These are phyloP conservation scores for Monosporascus sp. DNA, from an alignment of 2,329 filamentous ascomycete genomes.

Conservation along the genomic window DNA sequence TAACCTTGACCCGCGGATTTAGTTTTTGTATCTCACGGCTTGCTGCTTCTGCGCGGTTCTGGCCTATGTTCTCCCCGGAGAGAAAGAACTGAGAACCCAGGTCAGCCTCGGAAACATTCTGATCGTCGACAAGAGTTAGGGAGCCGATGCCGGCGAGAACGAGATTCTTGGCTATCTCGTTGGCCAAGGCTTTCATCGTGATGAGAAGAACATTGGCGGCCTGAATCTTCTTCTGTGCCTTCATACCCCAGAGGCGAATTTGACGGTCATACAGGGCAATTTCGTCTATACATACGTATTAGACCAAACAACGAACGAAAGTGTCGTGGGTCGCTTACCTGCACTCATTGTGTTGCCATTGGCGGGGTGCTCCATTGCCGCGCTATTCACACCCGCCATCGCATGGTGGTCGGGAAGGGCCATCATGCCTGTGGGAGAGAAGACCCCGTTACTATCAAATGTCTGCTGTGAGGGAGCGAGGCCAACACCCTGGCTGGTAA, in stretches of 20 bases:
- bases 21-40: slow-evolving; percentile 73
- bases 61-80: slow-evolving; percentile 62
- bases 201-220: slow-evolving; percentile 86
- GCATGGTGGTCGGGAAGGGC: not conserved
- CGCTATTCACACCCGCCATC: not conserved
- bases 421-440: not conserved
- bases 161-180: slow-evolving; percentile 95
- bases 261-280: slow-evolving; percentile 97
- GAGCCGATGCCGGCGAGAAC: slow-evolving; percentile 89
- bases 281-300: slow-evolving; percentile 60
- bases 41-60: slow-evolving; percentile 80
- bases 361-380: slow-evolving; percentile 2
- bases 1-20: slow-evolving; percentile 80
- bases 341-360: slow-evolving; percentile 28
- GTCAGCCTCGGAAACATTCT: slow-evolving; percentile 70
- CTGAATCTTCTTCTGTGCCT: slow-evolving; percentile 89
- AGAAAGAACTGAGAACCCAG: slow-evolving; percentile 81
- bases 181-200: slow-evolving; percentile 79
- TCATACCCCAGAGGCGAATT: slow-evolving; percentile 94
- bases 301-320: slow-evolving; percentile 5
- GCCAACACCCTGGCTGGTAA: not conserved
- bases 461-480: not conserved
- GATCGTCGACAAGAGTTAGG: slow-evolving; percentile 80
- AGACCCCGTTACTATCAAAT: not conserved
- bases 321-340: slow-evolving; percentile 20